Percentiles rank a stretch among this genome's conserved stretches.
Evolutionary conservation across 768 basidiomycete species (phyloP).

Genomic region (Collybia sordida): DNA sequence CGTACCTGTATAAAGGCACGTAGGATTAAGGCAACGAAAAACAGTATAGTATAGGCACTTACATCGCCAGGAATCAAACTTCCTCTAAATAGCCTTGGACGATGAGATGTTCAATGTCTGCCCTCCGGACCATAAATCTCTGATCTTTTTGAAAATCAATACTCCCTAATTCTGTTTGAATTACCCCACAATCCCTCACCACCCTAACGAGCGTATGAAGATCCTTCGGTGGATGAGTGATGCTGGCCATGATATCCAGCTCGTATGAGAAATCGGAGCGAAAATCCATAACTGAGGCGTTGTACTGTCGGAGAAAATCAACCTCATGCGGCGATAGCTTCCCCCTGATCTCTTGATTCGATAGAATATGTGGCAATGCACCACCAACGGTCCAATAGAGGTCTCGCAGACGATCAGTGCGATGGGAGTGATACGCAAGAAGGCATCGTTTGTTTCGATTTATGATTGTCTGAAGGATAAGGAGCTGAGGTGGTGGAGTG

Average conservation of each 20-base stretch:
- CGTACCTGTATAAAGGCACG: too few species aligned
- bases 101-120: slow-evolving; percentile 93
- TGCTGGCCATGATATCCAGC: slow-evolving; percentile 83
- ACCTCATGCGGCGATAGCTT: slow-evolving; percentile 80
- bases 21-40: too few species aligned
- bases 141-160: slow-evolving; percentile 91
- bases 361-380: slow-evolving; percentile 80
- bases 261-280: slow-evolving; percentile 83
- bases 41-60: too few species aligned
- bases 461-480: slow-evolving; percentile 88
- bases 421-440: slow-evolving; percentile 88
- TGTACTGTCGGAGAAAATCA: slow-evolving; percentile 56
- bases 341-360: slow-evolving; percentile 62
- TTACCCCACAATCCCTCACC: slow-evolving; percentile 84
- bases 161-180: slow-evolving; percentile 88
- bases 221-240: slow-evolving; percentile 84
- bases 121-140: slow-evolving; percentile 82
- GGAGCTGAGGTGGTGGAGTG: slow-evolving; percentile 56
- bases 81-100: slow-evolving; percentile 93
- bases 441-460: slow-evolving; percentile 94
- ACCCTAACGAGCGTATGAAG: slow-evolving; percentile 87
- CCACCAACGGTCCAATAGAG: slow-evolving; percentile 91
- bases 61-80: slow-evolving; percentile 36
- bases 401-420: slow-evolving; percentile 79
- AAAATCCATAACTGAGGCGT: slow-evolving; percentile 78